Conservation (phyloP, 2,329 filamentous ascomycete species). For the Epichloe brachyelytri region DNA sequence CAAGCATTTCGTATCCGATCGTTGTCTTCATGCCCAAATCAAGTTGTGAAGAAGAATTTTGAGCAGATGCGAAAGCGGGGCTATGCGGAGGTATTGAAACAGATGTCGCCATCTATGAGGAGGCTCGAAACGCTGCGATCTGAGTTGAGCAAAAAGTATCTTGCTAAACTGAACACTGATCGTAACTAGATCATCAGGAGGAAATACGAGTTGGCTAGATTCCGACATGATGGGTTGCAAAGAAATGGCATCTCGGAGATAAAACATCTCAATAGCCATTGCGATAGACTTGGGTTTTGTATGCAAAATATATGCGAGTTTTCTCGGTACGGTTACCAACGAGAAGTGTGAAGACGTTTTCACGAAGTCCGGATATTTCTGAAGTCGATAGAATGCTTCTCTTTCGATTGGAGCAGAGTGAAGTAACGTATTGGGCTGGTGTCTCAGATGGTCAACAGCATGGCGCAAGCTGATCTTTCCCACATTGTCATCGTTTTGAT, state of each 20-base stretch:
- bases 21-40: constrained; percentile 82
- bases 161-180: constrained; percentile 74
- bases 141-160: constrained; percentile 81
- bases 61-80: constrained; percentile 5
- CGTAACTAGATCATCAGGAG: constrained; percentile 66
- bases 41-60: constrained; percentile 19
- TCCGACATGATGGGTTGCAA: constrained; percentile 54
- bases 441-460: constrained; percentile 48
- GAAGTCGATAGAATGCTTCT: constrained; percentile 81
- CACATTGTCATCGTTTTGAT: not conserved
- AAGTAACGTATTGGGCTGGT: constrained; percentile 45
- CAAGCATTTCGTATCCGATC: constrained; percentile 82
- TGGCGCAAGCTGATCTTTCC: constrained; percentile 45
- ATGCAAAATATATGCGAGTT: constrained; percentile 68
- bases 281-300: constrained; percentile 63
- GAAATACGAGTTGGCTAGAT: constrained; percentile 46
- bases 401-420: constrained; percentile 65
- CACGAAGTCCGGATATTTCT: constrained; percentile 71
- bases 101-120: constrained; percentile 36
- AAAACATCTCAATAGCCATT: constrained; percentile 81
- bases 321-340: constrained; percentile 62
- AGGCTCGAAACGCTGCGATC: constrained; percentile 68
- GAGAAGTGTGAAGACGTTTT: constrained; percentile 63
- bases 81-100: constrained; percentile 10
- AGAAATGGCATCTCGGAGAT: constrained; percentile 70